Conservation (phyloP, 2,329 filamentous ascomycete species). For the Colletotrichum sp. region DNA sequence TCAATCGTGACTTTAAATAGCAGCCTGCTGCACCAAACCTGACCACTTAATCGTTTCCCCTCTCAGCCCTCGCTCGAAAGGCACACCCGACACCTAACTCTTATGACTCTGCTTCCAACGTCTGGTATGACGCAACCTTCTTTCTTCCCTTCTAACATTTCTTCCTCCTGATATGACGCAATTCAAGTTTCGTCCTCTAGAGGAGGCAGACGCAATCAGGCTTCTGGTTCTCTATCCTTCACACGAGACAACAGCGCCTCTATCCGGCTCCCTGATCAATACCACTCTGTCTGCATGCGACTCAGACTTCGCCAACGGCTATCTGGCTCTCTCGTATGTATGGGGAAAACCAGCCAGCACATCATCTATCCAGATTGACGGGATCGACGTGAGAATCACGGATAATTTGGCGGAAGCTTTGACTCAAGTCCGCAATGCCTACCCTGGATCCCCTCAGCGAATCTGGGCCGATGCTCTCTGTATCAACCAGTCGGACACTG, state of each 20-base stretch:
- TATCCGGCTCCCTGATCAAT: background rate
- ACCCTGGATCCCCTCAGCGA: accelerated
- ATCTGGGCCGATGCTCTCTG: background rate
- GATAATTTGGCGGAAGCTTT: background rate
- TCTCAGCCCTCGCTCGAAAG: too few species aligned
- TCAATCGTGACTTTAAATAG: too few species aligned
- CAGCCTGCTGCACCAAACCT: too few species aligned
- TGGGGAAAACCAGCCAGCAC: background rate
- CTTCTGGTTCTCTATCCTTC: background rate
- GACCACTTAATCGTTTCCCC: too few species aligned
- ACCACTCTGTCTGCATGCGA: background rate
- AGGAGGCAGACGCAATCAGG: background rate
- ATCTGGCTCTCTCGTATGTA: background rate
- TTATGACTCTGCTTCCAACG: too few species aligned
- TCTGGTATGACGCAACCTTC: too few species aligned
- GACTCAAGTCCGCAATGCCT: background rate
- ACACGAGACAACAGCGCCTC: background rate
- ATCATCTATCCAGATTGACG: background rate
- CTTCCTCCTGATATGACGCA: too few species aligned
- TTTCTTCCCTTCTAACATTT: too few species aligned
- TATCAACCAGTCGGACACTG: background rate
- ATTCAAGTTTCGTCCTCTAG: accelerated
- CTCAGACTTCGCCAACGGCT: background rate
- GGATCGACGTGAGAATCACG: background rate
- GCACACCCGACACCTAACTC: too few species aligned